Base-by-base conservation (phyloP, 208 protist genomes). In the Naegleria fowleri region DNA sequence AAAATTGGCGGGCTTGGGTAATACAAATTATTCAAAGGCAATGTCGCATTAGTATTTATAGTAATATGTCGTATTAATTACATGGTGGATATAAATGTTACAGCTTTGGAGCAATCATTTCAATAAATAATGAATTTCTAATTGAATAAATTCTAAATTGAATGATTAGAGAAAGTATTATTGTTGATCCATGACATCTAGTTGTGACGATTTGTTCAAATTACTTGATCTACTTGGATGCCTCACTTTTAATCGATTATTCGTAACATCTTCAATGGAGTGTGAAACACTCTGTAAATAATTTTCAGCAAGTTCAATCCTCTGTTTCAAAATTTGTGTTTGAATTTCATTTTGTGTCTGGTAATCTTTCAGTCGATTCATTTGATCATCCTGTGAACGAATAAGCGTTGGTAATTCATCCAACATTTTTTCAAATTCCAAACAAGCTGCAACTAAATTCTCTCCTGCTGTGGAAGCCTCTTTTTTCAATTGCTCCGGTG, bases 391-490 rank as follows among this genome's bases (percentile, higher is more conserved):
- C 36, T 79, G 25, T 9, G 67, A 36, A 5, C 29, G 16, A 36
- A 79, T 79, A 36, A 79, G 25, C 7, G 29, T 36, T 7, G 58
- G 67, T 79, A 79, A n/a, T 79, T 79, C 67, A 79, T 79, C 67
- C 36, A 79, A 79, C 67, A 79, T 79, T 36, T 79, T 79, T n/a
- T 79, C 67, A 79, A 79, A 79, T 36, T 79, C 67, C n/a, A 79
- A 29, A 79, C 67, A 79, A 79, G 67, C 67, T 36, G 16, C 29
- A 36, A 79, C 67, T 79, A 79, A 79, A 79, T 79, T 79, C 9
- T 79, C 25, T 36, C 58, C 67, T 79, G 67, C 67, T 79, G 19
- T n/a, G 29, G 19, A 11, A 79, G 67, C 13, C n/a, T 79, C 25
- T 79, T 79, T n/a, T 79, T n/a, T 79, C 9, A 79, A 36, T 79